phyloP scores from a whole-genome alignment of 305 asterid species.

The Petunia hybrid region DNA sequence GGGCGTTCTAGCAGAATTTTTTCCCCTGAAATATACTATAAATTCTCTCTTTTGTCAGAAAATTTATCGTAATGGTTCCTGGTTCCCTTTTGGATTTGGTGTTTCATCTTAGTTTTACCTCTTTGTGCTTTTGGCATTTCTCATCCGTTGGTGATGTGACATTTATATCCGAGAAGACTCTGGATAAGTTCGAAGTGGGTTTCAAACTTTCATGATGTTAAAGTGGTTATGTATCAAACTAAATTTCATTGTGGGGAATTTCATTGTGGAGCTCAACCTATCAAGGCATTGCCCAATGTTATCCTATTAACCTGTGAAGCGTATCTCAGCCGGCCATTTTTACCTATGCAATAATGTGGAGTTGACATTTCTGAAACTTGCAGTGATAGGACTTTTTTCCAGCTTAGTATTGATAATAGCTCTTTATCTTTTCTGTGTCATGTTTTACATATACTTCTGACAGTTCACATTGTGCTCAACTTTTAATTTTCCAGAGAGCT shows the following conservation, averaged over 20 bases:
- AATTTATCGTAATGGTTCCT: background rate
- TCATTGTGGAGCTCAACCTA: background rate
- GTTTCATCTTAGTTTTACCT: background rate
- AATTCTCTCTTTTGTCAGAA: background rate
- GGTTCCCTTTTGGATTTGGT: background rate
- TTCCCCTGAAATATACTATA: background rate
- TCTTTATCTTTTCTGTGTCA: background rate
- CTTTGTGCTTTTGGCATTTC: background rate
- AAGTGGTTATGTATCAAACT: slow-evolving; percentile 1
- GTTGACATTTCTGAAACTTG: background rate
- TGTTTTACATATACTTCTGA: background rate
- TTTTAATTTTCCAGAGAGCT: slow-evolving; percentile 43
- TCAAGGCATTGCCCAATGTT: background rate
- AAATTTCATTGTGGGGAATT: background rate
- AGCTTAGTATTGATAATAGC: background rate
- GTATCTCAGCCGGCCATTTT: background rate
- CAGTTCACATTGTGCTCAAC: slow-evolving; percentile 16
- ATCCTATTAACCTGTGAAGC: background rate
- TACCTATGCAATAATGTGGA: background rate
- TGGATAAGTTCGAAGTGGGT: background rate
- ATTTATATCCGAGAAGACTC: background rate
- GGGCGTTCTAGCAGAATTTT: background rate
- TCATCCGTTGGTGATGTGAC: background rate
- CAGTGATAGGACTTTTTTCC: background rate
- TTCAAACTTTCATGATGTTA: background rate